Percentiles rank a stretch among this genome's conserved stretches.
These are phyloP conservation scores for Podospora conica DNA, from an alignment of 495 filamentous ascomycete genomes.

Conservation along the genomic window DNA sequence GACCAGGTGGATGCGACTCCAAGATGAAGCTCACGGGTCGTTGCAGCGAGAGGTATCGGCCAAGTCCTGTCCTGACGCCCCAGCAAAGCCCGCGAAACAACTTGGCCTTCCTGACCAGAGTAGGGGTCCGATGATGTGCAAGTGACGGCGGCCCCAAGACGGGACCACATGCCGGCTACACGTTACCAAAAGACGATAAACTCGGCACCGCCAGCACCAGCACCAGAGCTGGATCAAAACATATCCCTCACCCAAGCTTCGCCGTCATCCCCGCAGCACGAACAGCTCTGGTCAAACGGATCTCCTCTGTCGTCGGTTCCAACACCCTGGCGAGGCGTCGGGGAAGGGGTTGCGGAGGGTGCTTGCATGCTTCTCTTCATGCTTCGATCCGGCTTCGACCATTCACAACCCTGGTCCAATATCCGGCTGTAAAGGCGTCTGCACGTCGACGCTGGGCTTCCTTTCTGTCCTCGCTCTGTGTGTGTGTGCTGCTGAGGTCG, in stretches of 20 bases:
- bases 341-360: conserved; percentile 7
- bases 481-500: conserved; percentile 4
- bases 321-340: not conserved
- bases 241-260: not conserved
- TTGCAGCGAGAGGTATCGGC: not conserved
- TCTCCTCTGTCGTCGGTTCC: not conserved
- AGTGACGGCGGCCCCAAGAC: not conserved
- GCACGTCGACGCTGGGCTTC: conserved; percentile 10
- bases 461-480: not conserved
- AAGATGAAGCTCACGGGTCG: not conserved
- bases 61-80: not conserved
- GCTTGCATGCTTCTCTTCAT: conserved; percentile 19
- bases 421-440: conserved; percentile 19
- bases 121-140: not conserved
- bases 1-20: not conserved
- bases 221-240: not conserved
- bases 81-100: not conserved
- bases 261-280: not conserved
- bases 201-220: not conserved
- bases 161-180: not conserved
- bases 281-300: not conserved
- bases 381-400: conserved; percentile 20
- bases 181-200: not conserved
- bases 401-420: conserved; percentile 17
- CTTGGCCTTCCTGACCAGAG: not conserved